Evolutionary conservation across 495 filamentous ascomycete genomes (phyloP), one percentile per base, ranked within the genome.

Genomic region (Aspergillus egyptiacus): DNA sequence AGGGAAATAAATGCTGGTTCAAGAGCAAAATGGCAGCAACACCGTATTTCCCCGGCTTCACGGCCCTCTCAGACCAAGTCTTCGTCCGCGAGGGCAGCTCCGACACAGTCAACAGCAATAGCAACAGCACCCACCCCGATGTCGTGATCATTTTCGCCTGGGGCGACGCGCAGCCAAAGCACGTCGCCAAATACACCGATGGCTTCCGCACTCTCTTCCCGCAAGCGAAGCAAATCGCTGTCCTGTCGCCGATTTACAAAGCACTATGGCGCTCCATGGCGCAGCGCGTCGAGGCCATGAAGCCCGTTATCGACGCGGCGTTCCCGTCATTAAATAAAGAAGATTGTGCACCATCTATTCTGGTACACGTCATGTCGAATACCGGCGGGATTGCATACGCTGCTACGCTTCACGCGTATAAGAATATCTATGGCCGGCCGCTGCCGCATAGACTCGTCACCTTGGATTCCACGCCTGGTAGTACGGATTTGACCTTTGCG

Each of bases 151-250:
- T 80, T 24, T 79, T 73, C 51, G 70, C 72, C 58, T 81, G 77
- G 77, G 77, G 77, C 44, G 76, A 81, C 48, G 75, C 70, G 17
- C 60, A 52, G 15, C 72, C 75, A 0, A 77, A 77, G 40, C 59
- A 78, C 51, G 61, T 80, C n/a, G 49, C 63, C 50, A 81, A 81
- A 53, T 81, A 79, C 47, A 64, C 68, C 19, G 71, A 73, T 17
- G 77, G 77, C 10, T 81, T 69, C 56, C 61, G 65, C 22, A 59
- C 64, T n/a, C 67, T 79, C 8, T 79, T 64, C 48, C 77, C 77
- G 0, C 50, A 51, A 6, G 58, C 73, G 10, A 60, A 67, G 2
- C 45, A 47, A 17, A 20, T 47, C 20, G 24, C 24, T 0, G 66
- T 75, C 35, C 50, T 80, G 9, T 69, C 76, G 18, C 66, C 77